Conservation (phyloP, 2,329 filamentous ascomycete species). For the Clathrospora elynae region DNA sequence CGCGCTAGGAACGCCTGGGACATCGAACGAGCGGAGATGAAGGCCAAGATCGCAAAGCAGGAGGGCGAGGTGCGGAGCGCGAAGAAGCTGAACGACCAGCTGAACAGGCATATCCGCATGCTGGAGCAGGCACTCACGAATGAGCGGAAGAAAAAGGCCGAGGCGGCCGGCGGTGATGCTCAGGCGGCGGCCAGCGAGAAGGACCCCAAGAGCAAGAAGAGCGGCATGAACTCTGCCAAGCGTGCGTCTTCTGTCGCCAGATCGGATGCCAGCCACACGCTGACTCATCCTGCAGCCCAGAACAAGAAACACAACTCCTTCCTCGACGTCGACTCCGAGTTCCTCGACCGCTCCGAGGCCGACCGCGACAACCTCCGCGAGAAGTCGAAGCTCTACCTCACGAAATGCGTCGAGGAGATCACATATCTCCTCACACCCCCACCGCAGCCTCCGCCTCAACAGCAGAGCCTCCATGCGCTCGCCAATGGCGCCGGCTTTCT, state of each 20-base stretch:
- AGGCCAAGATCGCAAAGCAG: constrained; percentile 90
- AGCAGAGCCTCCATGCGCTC: constrained; percentile 46
- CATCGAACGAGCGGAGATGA: constrained; percentile 99
- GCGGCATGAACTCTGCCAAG: constrained; percentile 30
- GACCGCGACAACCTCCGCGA: constrained; percentile 65
- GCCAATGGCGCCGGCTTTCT: constrained; percentile 50
- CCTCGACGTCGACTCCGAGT: constrained; percentile 55
- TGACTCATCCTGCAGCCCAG: constrained; percentile 49
- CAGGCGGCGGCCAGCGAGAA: constrained; percentile 51
- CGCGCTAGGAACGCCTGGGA: constrained; percentile 98
- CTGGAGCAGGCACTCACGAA: constrained; percentile 86
- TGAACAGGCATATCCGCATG: constrained; percentile 88
- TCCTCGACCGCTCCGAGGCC: constrained; percentile 52
- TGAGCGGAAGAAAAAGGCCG: constrained; percentile 71
- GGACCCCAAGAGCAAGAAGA: constrained; percentile 45
- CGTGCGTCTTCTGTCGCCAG: constrained; percentile 22
- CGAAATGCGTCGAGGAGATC: constrained; percentile 70
- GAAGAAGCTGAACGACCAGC: constrained; percentile 84
- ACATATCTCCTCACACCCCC: constrained; percentile 71
- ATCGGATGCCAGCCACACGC: constrained; percentile 1
- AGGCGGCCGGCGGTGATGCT: constrained; percentile 58
- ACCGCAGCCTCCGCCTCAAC: constrained; percentile 63
- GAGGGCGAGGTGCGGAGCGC: constrained; percentile 88
- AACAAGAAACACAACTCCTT: constrained; percentile 57
- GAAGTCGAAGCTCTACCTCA: constrained; percentile 66